Percentiles rank a stretch among this genome's conserved stretches.
Evolutionary conservation across 331 rosid species (phyloP).

Genomic region (Cydonia oblonga): DNA sequence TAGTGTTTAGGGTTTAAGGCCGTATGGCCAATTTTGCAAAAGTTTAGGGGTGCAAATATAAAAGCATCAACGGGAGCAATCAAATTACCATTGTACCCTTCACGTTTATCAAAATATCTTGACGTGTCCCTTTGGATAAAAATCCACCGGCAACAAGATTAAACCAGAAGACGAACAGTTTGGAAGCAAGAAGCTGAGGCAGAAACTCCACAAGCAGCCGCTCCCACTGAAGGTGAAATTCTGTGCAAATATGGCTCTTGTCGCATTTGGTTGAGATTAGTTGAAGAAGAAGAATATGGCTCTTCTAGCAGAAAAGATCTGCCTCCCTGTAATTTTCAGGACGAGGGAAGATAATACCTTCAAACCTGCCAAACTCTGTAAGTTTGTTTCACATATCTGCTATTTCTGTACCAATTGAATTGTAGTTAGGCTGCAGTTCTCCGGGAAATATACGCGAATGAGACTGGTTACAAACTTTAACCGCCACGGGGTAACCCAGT

Average conservation of each 20-base stretch:
- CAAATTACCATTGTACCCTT: constrained; percentile 4
- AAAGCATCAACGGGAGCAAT: no score
- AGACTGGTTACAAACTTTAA: no score
- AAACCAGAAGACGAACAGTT: neutral
- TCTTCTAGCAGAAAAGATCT: constrained; percentile 33
- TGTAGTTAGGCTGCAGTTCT: neutral
- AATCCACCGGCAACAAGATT: neutral
- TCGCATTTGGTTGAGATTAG: constrained; percentile 1
- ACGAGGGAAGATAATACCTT: constrained; percentile 7
- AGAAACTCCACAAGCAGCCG: neutral
- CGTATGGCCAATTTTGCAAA: no score
- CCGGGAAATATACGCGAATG: no score
- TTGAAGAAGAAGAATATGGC: constrained; percentile 33
- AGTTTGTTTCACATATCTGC: constrained; percentile 1
- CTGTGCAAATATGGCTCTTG: neutral
- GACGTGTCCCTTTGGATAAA: constrained; percentile 7
- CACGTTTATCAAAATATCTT: neutral
- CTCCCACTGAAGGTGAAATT: neutral
- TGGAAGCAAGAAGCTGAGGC: neutral
- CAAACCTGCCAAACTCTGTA: constrained; percentile 29
- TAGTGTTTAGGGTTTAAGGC: no score
- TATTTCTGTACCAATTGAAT: neutral
- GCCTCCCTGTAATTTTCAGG: constrained; percentile 24
- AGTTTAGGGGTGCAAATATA: no score
- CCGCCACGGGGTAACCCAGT: no score